Base-by-base conservation (phyloP, 2,329 filamentous ascomycete genomes). In the Rutstroemia sp. region DNA sequence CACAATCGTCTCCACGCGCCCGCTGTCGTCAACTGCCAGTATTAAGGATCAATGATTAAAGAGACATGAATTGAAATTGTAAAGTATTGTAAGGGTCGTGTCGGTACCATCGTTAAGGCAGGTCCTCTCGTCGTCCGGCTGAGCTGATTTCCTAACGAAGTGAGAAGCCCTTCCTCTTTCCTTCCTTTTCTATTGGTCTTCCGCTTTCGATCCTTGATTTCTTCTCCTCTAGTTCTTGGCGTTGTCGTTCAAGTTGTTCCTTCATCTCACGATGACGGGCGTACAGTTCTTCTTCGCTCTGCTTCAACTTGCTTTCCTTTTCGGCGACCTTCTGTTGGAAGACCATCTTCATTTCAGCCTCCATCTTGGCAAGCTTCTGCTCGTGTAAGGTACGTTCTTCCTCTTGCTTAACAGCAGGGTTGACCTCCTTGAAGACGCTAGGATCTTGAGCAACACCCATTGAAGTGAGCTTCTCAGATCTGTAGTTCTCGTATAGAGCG, bases 291-390 rank as follows among this genome's bases (percentile, higher is more conserved):
- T 99, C 94, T 76, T 99, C 94, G 80, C 91, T 96, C 78, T 97
- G 94, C 79, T 95, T 95, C 73, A 99, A 80, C 78, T 99, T 99
- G 83, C 90, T 96, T 78, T 99, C 94, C 81, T 99, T 99, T 76
- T 99, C 94, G 64, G 90, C 86, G 34, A 99, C 94, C 87, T 99
- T 99, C 74, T 99, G 94, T 75, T 97, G 94, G 90, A 99, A 99
- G 66, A 99, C 94, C 89, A 96, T 96, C 89, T 99, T 99, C 94
- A 99, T 99, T 76, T 99, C 94, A 70, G 91, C 86, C 76, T 99
- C 94, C 94, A 99, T 99, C 89, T 99, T 99, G 75, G 92, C 90
- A 67, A 99, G 89, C 82, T 99, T 99, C 82, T 96, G 92, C 78
- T 99, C 94, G 82, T 99, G 94, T 66, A 99, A 81, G 63, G 89